Percentiles rank a stretch among this genome's conserved stretches.
phyloP scores from a whole-genome alignment of 306 rosid species.

The Lathyrus oleraceus region DNA sequence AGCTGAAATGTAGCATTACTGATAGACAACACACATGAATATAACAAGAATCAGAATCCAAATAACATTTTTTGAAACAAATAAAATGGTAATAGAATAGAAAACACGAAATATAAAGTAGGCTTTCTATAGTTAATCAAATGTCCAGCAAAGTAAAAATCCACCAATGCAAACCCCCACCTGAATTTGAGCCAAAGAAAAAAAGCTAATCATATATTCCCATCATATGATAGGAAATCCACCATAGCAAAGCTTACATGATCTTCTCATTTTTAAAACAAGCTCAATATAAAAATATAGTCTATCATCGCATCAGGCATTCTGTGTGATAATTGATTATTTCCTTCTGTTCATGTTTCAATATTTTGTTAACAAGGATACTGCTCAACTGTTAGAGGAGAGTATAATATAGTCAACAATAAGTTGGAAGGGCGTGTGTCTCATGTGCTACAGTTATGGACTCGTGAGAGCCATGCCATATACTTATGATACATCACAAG shows the following conservation, averaged over 20 bases:
- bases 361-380: conserved; percentile 1
- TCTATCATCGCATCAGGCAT: neutral
- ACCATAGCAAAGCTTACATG: neutral
- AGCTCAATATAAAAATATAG: neutral
- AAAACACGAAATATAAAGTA: conserved; percentile 23
- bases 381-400: neutral
- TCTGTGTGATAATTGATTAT: neutral
- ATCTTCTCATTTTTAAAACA: neutral
- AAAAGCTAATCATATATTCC: neutral
- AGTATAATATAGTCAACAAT: neutral
- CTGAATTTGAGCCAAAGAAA: neutral
- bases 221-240: neutral
- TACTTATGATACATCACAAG: no score
- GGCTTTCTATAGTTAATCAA: conserved; percentile 2
- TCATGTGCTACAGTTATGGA: neutral
- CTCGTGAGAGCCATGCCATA: no score
- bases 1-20: conserved; percentile 98
- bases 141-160: conserved; percentile 22
- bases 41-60: conserved; percentile 34
- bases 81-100: neutral
- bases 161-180: conserved; percentile 9
- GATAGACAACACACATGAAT: conserved; percentile 43
- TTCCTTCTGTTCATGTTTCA: neutral
- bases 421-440: neutral
- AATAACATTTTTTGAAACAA: conserved; percentile 9